phyloP scores from a whole-genome alignment of 2,329 filamentous ascomycete genomes.

The Fusarium nelsonii region DNA sequence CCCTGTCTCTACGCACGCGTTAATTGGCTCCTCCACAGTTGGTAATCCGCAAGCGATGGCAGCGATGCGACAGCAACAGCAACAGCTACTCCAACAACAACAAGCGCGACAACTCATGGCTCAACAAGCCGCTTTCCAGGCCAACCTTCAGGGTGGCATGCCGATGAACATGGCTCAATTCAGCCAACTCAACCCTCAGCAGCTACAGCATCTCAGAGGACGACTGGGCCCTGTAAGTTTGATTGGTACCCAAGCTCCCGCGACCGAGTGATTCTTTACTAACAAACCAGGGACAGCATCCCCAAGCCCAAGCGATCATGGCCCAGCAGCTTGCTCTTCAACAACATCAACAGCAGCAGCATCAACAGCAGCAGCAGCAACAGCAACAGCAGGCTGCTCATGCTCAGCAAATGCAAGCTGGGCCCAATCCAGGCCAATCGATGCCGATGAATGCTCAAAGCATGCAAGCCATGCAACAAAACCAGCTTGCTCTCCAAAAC shows the following conservation, averaged over 20 bases:
- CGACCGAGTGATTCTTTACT: slow-evolving; percentile 16
- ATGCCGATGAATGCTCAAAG: slow-evolving; percentile 63
- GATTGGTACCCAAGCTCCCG: slow-evolving; percentile 4
- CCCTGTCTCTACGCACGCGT: slow-evolving; percentile 25
- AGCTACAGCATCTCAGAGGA: slow-evolving; percentile 63
- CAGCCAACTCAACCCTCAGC: slow-evolving; percentile 63
- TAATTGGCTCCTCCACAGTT: slow-evolving; percentile 46
- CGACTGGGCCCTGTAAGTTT: slow-evolving; percentile 57
- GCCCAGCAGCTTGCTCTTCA: slow-evolving; percentile 57
- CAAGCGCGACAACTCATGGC: slow-evolving; percentile 66
- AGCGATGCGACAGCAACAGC: slow-evolving; percentile 67
- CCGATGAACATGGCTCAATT: slow-evolving; percentile 66
- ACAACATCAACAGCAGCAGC: slow-evolving; percentile 52
- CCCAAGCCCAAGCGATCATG: slow-evolving; percentile 56
- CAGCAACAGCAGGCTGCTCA: slow-evolving; percentile 55
- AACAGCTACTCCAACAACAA: slow-evolving; percentile 69
- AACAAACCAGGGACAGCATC: slow-evolving; percentile 48
- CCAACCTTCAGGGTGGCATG: slow-evolving; percentile 64
- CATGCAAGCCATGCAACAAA: slow-evolving; percentile 60
- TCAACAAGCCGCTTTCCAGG: slow-evolving; percentile 65
- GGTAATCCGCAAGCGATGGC: slow-evolving; percentile 55
- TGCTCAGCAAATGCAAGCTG: slow-evolving; percentile 57
- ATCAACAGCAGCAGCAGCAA: slow-evolving; percentile 50
- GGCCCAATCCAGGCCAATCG: slow-evolving; percentile 60
- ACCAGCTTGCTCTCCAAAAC: slow-evolving; percentile 53